A percentile compares a stretch with the other conserved stretches of the same genome.
Conservation (phyloP, 768 basidiomycete species). For the Boletus reticuloceps region DNA sequence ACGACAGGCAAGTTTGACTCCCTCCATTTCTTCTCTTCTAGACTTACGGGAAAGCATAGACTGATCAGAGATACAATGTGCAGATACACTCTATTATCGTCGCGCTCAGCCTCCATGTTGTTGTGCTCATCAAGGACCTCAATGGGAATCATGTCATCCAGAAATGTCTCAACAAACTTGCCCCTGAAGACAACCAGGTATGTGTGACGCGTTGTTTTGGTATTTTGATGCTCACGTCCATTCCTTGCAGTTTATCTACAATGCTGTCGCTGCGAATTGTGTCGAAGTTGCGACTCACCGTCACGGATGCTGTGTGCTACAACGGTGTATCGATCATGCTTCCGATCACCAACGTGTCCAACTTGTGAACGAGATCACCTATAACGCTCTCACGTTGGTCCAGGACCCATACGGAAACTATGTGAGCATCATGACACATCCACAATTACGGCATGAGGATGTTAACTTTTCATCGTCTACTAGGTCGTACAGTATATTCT, state of each 20-base stretch:
- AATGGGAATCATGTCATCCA: constrained; percentile 98
- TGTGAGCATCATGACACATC: constrained; percentile 40
- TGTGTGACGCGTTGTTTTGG: not conserved
- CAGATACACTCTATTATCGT: constrained; percentile 97
- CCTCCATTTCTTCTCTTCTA: constrained; percentile 38
- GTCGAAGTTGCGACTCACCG: constrained; percentile 98
- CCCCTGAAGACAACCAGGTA: constrained; percentile 98
- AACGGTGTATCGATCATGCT: constrained; percentile 97
- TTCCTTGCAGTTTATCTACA: constrained; percentile 85
- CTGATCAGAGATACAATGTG: constrained; percentile 78
- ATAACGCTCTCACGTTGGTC: constrained; percentile 94
- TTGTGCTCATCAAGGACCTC: constrained; percentile 97
- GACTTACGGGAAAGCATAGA: constrained; percentile 60
- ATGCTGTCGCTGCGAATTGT: constrained; percentile 97
- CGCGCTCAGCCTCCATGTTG: constrained; percentile 95
- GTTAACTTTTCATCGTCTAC: constrained; percentile 4
- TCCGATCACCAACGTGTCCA: constrained; percentile 94
- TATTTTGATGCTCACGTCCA: not conserved
- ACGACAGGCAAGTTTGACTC: constrained; percentile 69
- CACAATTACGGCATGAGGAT: not conserved
- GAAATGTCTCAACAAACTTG: constrained; percentile 97
- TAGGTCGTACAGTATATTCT: constrained; percentile 97
- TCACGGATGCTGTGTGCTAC: constrained; percentile 97
- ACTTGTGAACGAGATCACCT: constrained; percentile 98
- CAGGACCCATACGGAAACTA: constrained; percentile 97